phyloP scores from a whole-genome alignment of 108 stramenopile species.

The Skeletonema costatum region DNA sequence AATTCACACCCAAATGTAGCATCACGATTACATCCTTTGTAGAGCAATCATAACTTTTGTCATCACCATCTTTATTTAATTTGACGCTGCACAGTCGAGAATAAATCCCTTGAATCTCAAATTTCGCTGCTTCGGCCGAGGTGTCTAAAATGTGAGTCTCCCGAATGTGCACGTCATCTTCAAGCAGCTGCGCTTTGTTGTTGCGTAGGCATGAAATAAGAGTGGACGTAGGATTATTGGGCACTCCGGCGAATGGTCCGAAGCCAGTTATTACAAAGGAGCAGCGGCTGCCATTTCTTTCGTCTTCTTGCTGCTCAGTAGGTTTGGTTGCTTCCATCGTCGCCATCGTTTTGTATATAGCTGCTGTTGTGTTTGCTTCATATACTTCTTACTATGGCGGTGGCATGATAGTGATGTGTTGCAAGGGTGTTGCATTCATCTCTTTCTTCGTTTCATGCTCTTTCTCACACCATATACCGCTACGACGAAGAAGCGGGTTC shows the following conservation, averaged over 20 bases:
- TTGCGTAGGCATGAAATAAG: slow-evolving; percentile 45
- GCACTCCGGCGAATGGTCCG: slow-evolving; percentile 53
- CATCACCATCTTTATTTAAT: background rate
- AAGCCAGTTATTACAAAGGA: slow-evolving; percentile 46
- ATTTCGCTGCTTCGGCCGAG: slow-evolving; percentile 57
- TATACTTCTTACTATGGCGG: too few species aligned
- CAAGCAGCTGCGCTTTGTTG: background rate
- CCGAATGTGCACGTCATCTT: slow-evolving; percentile 1
- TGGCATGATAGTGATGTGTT: too few species aligned
- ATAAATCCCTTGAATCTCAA: slow-evolving; percentile 37
- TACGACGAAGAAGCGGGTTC: too few species aligned
- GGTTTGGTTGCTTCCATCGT: background rate
- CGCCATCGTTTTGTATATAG: background rate
- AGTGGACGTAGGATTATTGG: slow-evolving; percentile 77
- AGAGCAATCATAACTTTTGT: background rate
- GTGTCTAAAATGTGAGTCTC: slow-evolving; percentile 68
- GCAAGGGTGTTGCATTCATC: too few species aligned
- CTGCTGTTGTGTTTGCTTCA: too few species aligned
- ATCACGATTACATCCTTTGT: slow-evolving; percentile 36
- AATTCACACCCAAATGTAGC: slow-evolving; percentile 84
- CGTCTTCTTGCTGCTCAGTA: background rate
- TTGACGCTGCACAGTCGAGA: background rate
- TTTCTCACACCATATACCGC: too few species aligned
- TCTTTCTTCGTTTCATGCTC: too few species aligned
- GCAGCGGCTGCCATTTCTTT: slow-evolving; percentile 14